Conservation (phyloP, 2,329 filamentous ascomycete genomes). For the Boeremia exigua region DNA sequence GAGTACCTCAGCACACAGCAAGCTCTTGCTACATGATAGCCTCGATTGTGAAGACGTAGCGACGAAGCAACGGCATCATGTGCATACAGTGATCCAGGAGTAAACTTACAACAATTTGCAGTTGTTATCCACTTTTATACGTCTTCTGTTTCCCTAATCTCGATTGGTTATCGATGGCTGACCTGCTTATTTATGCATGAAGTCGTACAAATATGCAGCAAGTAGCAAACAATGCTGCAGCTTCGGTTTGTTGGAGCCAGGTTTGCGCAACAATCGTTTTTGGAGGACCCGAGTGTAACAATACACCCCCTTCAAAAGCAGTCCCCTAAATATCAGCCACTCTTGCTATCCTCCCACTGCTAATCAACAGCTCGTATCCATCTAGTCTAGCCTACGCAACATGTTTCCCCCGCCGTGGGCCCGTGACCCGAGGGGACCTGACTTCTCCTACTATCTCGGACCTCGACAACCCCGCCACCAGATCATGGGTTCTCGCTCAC, state of each 20-base stretch:
- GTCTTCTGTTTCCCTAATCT: not conserved
- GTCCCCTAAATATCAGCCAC: not conserved
- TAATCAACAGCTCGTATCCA: not conserved
- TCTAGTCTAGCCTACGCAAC: not conserved
- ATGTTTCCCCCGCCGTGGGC: not conserved
- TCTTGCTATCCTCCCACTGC: not conserved
- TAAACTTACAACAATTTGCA: not conserved
- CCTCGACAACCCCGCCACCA: not conserved
- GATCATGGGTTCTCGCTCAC: not conserved
- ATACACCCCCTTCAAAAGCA: not conserved
- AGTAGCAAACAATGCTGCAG: constrained; percentile 3
- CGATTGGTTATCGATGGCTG: not conserved
- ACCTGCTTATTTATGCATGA: not conserved
- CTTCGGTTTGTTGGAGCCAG: constrained; percentile 1
- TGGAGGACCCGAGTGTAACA: not conserved
- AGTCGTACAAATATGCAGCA: not conserved
- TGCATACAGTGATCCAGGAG: constrained; percentile 3
- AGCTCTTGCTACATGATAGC: constrained; percentile 18
- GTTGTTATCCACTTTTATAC: not conserved
- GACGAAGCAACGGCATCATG: not conserved
- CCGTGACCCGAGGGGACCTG: not conserved
- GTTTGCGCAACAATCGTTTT: constrained; percentile 11
- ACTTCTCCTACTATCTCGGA: not conserved
- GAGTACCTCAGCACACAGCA: constrained; percentile 66
- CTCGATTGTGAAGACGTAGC: not conserved